phyloP scores from a whole-genome alignment of 2,329 filamentous ascomycete species.

The Apiospora kogelbergensis region DNA sequence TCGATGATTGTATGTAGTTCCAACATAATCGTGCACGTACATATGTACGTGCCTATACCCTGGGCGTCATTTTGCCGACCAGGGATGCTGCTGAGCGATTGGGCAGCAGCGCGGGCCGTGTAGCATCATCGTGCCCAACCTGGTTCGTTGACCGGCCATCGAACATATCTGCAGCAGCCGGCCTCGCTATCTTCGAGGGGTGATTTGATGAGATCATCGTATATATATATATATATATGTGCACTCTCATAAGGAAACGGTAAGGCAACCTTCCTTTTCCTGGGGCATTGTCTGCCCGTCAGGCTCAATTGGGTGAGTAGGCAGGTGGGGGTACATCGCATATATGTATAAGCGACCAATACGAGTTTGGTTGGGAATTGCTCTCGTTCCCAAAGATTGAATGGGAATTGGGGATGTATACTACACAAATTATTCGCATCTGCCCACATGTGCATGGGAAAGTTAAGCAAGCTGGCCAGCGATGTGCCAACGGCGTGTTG shows the following conservation, averaged over 20 bases:
- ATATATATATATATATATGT: neutral
- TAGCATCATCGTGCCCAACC: neutral
- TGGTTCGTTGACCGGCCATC: neutral
- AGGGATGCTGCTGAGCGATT: neutral
- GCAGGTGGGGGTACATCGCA: no score
- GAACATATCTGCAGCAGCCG: neutral
- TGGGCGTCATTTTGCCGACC: neutral
- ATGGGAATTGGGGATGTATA: no score
- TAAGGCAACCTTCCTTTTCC: neutral
- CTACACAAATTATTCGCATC: neutral
- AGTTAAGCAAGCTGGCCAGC: neutral
- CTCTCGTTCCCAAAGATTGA: no score
- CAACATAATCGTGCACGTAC: neutral
- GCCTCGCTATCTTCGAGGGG: neutral
- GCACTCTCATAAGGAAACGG: neutral
- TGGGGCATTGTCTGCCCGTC: neutral
- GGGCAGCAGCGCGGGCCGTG: constrained; percentile 5
- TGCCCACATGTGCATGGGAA: neutral
- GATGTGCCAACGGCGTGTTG: neutral
- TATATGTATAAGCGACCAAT: neutral
- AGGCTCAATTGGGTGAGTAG: neutral
- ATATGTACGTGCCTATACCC: neutral
- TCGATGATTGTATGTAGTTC: neutral
- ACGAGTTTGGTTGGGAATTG: no score
- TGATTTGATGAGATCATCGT: neutral